Base-by-base conservation (phyloP, 768 basidiomycete genomes). In the Leucosporidium creatinivorum region DNA sequence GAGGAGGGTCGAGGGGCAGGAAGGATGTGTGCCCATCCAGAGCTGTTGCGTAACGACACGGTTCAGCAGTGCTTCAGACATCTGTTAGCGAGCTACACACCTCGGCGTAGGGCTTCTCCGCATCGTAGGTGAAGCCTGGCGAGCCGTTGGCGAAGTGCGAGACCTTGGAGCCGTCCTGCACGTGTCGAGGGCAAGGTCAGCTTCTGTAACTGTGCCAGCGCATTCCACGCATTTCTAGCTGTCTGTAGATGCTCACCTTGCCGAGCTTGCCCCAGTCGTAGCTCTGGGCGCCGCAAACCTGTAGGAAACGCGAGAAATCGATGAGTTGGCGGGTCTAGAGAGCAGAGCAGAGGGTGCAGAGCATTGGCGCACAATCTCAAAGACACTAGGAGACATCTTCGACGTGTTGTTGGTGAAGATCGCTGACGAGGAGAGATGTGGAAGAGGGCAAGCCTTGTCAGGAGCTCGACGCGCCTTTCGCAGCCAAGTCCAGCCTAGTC, bases 11-110 rank as follows among this genome's bases (percentile, higher is more conserved):
- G 88, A 87, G 0, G 88, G 88, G 12, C 86, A 82, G 47, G 81
- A 89, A 3, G 89, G 83, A 74, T 98, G 96, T 0, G 96, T 98
- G 15, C 96, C 96, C 94, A 98, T 98, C 96, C 96, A 99, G 54
- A 99, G 81, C 93, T 97, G 76, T 62, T 47, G 39, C 30, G 48
- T n/a, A n/a, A 15, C 17, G 17, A 4, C n/a, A 26, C 13, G 28
- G 23, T 28, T 39, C 8, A 25, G 50, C 23, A 51, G n/a, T n/a
- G n/a, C n/a, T n/a, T n/a, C n/a, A 49, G 33, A 67, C 49, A 66
- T 61, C 68, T 54, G 25, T 26, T 4, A 19, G 23, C 23, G 54
- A 61, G 58, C 50, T 72, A 60, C 85, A 61, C 77, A 91, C 94
- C 86, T 99, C 94, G 31, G 96, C 94, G 77, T 98, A 98, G 4